phyloP scores from a whole-genome alignment of 805 yeast species.

The Ogataea haglerorum region DNA sequence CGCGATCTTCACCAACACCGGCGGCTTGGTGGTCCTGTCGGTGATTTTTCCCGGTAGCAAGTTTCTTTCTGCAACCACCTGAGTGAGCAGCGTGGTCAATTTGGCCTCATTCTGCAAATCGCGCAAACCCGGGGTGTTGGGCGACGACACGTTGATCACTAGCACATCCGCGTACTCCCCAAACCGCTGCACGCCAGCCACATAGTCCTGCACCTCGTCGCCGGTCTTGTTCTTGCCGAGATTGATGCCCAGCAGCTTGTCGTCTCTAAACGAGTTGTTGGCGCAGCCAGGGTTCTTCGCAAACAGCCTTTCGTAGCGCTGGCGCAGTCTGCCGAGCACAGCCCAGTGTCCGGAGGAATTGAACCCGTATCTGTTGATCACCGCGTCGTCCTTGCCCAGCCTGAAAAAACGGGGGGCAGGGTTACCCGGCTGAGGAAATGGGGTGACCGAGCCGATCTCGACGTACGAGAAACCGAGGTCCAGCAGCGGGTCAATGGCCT shows the following conservation, averaged over 20 bases:
- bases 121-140: conserved; percentile 94
- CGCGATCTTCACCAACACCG: conserved; percentile 86
- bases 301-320: conserved; percentile 51
- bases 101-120: conserved; percentile 77
- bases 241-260: conserved; percentile 74
- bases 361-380: conserved; percentile 92
- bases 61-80: conserved; percentile 71
- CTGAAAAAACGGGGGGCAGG: conserved; percentile 92
- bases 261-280: conserved; percentile 49
- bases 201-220: conserved; percentile 84
- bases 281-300: conserved; percentile 20
- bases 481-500: conserved; percentile 79
- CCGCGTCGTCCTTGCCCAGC: conserved; percentile 80
- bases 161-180: conserved; percentile 86
- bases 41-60: conserved; percentile 39
- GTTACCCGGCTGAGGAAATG: conserved; percentile 90
- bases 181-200: conserved; percentile 75
- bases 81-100: conserved; percentile 60
- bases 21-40: conserved; percentile 51
- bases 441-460: conserved; percentile 92
- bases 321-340: conserved; percentile 64
- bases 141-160: conserved; percentile 89
- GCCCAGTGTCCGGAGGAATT: conserved; percentile 84
- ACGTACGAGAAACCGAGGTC: conserved; percentile 82
- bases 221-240: conserved; percentile 91